Base-by-base conservation (phyloP, 2,329 filamentous ascomycete genomes). In the Cytospora piceicola region DNA sequence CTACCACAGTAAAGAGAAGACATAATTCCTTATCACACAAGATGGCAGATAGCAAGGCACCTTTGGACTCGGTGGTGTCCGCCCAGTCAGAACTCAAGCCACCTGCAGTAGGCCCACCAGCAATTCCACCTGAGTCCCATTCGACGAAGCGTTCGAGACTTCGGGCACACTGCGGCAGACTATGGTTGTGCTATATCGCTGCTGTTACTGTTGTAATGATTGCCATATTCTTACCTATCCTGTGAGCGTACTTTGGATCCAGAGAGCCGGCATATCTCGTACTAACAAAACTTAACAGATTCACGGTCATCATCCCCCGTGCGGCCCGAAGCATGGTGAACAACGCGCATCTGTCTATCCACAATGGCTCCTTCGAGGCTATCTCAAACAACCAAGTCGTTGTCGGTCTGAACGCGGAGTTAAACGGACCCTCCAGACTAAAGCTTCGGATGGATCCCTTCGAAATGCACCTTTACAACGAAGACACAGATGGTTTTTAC, bases 251-350 rank as follows among this genome's bases (percentile, higher is more conserved):
- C 11, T 2, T 29, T 20, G 49, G 24, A 15, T 30, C 14, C 22
- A 14, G 11, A 24, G 29, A 5, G 17, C 17, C 1, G 4, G 15
- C 57, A 24, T n/a, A 1, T n/a, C 64, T 49, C 15, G 53, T 29
- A 59, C n/a, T 52, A 34, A n/a, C 61, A 71, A 71, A 60, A 70
- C 60, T 24, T n/a, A 29, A 2, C 24, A 22, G 82, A 34, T 83
- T 83, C 73, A 72, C 77, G 24, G 75, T 82, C 22, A 78, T 80
- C 9, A 75, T 83, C 32, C 82, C 81, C 1, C 77, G 77, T n/a
- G 77, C 83, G 36, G 77, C 81, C 1, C 80, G 82, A 67, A 70
- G 72, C 32, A 79, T 83, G 24, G 76, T 84, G 63, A 75, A 79
- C 32, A 69, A 75, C 24, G 78, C 81, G 30, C 69, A 74, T 8